These are phyloP conservation scores for Myxozyma kluyveri DNA, from an alignment of 805 yeast genomes.

Conservation along the genomic window DNA sequence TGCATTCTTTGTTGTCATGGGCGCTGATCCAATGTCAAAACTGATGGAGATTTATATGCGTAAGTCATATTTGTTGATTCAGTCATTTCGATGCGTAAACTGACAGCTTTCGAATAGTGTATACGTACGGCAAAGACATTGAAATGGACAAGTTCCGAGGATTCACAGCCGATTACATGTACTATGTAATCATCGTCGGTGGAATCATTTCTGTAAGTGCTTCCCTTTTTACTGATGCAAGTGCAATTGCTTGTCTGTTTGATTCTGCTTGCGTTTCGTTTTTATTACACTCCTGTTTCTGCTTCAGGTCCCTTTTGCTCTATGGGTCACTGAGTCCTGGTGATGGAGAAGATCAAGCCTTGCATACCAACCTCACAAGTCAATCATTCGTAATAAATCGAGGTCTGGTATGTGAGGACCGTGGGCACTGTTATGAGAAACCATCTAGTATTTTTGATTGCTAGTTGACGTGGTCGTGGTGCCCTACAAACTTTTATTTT, in stretches of 20 bases:
- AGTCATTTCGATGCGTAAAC: background rate
- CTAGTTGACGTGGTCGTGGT: constrained; percentile 30
- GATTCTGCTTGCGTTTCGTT: background rate
- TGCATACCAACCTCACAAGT: constrained; percentile 11
- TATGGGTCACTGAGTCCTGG: constrained; percentile 37
- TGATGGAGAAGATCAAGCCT: constrained; percentile 38
- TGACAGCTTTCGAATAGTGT: constrained; percentile 18
- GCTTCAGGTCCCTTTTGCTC: constrained; percentile 35
- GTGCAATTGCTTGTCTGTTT: constrained; percentile 33
- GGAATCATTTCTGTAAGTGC: constrained; percentile 26
- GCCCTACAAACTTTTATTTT: constrained; percentile 20
- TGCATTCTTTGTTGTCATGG: constrained; percentile 27
- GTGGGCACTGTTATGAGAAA: constrained; percentile 29
- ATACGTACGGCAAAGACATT: constrained; percentile 31
- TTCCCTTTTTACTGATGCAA: background rate
- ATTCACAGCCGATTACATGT: constrained; percentile 30
- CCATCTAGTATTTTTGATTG: constrained; percentile 18
- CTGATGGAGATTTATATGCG: constrained; percentile 32
- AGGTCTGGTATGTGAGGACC: constrained; percentile 20
- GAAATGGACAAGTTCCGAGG: constrained; percentile 31
- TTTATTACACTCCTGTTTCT: constrained; percentile 37
- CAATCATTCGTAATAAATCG: constrained; percentile 27
- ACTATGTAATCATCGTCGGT: constrained; percentile 30
- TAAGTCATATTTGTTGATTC: constrained; percentile 2
- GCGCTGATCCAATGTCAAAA: constrained; percentile 29